A percentile compares a stretch with the other conserved stretches of the same genome.
phyloP scores from a whole-genome alignment of 768 basidiomycete genomes.

The Termitomyces sp. region DNA sequence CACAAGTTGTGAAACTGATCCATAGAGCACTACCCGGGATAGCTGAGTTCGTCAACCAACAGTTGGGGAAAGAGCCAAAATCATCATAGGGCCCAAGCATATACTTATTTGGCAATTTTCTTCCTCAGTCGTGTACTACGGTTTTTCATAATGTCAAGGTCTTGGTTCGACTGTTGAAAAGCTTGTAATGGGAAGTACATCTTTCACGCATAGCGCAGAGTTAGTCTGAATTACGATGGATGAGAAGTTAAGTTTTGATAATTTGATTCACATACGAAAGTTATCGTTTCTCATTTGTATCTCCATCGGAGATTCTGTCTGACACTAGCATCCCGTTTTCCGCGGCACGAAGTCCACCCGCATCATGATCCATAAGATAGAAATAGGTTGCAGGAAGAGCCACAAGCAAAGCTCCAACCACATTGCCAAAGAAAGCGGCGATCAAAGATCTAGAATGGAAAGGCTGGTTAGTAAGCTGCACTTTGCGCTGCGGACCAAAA shows the following conservation, averaged over 20 bases:
- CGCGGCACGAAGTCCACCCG: constrained; percentile 30
- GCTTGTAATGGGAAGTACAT: background rate
- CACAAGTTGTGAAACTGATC: constrained; percentile 73
- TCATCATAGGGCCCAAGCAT: background rate
- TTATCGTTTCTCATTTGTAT: background rate
- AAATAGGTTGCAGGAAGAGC: constrained; percentile 62
- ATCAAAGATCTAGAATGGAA: constrained; percentile 45
- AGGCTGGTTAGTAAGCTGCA: background rate
- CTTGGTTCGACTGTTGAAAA: too few relatives aligned
- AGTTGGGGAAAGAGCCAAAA: constrained; percentile 11
- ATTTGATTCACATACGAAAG: background rate
- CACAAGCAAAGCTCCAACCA: constrained; percentile 60
- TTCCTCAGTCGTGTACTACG: background rate
- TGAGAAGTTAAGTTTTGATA: background rate
- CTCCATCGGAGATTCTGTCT: background rate
- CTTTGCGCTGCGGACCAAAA: background rate
- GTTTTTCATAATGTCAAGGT: too few relatives aligned
- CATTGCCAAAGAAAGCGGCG: constrained; percentile 62
- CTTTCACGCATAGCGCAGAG: background rate
- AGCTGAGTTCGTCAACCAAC: constrained; percentile 45
- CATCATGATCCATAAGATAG: constrained; percentile 49
- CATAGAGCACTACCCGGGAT: constrained; percentile 62
- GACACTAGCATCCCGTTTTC: constrained; percentile 26
- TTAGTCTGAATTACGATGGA: background rate
- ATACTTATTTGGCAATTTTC: background rate